A percentile compares a stretch with the other conserved stretches of the same genome.
phyloP scores from a whole-genome alignment of 75 land plant genomes.

The Ceratopteris richardii region DNA sequence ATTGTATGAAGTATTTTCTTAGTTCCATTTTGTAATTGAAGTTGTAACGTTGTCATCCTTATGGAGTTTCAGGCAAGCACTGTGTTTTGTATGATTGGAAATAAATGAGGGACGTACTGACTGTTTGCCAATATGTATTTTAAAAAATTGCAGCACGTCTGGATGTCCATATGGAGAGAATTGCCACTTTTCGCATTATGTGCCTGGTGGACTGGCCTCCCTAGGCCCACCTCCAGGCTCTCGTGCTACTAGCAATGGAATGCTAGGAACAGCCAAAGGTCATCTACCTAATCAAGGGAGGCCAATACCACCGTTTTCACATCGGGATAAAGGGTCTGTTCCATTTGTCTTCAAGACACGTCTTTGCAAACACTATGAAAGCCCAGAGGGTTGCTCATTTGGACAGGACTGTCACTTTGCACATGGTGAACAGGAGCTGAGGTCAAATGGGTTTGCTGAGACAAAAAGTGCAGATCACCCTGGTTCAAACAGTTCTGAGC shows the following conservation, averaged over 20 bases:
- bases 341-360: slow-evolving; percentile 34
- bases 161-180: slow-evolving; percentile 49
- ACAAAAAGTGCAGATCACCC: background rate
- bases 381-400: slow-evolving; percentile 40
- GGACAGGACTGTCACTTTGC: slow-evolving; percentile 46
- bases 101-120: too few relatives aligned
- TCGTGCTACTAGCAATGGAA: background rate
- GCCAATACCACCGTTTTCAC: background rate
- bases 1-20: too few relatives aligned
- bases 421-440: slow-evolving; percentile 43
- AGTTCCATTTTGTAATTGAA: too few relatives aligned
- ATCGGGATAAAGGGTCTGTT: slow-evolving; percentile 15
- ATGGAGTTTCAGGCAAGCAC: background rate
- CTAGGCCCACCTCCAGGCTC: slow-evolving; percentile 1
- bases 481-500: slow-evolving; percentile 6
- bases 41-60: background rate
- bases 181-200: slow-evolving; percentile 42
- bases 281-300: background rate
- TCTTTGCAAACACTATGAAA: slow-evolving; percentile 33
- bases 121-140: too few relatives aligned
- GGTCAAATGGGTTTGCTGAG: slow-evolving; percentile 6
- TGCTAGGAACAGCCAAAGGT: background rate
- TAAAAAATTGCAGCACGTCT: slow-evolving; percentile 31
- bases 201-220: slow-evolving; percentile 33
- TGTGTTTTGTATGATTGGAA: background rate